Percentiles rank a stretch among this genome's conserved stretches.
phyloP scores from a whole-genome alignment of 306 rosid species.

The Erythrophleum fordii region DNA sequence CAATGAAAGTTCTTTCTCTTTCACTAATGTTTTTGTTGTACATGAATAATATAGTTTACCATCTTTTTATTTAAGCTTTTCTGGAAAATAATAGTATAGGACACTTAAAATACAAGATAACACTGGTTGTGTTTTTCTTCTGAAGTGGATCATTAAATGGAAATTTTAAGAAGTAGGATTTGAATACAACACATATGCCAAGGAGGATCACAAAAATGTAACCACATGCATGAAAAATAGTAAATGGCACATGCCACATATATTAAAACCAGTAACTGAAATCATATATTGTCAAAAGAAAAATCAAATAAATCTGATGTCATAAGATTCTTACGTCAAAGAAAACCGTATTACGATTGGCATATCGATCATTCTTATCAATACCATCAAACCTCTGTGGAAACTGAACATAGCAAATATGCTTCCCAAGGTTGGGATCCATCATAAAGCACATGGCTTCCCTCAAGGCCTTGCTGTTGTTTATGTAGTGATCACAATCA shows the following conservation, averaged over 20 bases:
- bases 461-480: slow-evolving; percentile 96
- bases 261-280: slow-evolving; percentile 10
- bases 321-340: slow-evolving; percentile 73
- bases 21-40: not conserved
- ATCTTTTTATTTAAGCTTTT: not conserved
- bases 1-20: no score
- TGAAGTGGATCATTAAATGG: not conserved
- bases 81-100: not conserved
- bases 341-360: slow-evolving; percentile 96
- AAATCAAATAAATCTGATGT: not conserved
- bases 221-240: not conserved
- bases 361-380: slow-evolving; percentile 92
- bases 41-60: not conserved
- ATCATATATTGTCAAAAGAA: not conserved
- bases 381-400: slow-evolving; percentile 99
- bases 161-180: not conserved
- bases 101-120: not conserved
- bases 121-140: not conserved
- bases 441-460: slow-evolving; percentile 99
- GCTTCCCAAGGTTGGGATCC: slow-evolving; percentile 97
- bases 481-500: slow-evolving; percentile 98
- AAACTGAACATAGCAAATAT: slow-evolving; percentile 93
- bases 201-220: slow-evolving; percentile 2
- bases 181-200: not conserved
- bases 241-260: not conserved